These are phyloP conservation scores for Xylaria multiplex DNA, from an alignment of 2,329 filamentous ascomycete genomes.

Conservation along the genomic window DNA sequence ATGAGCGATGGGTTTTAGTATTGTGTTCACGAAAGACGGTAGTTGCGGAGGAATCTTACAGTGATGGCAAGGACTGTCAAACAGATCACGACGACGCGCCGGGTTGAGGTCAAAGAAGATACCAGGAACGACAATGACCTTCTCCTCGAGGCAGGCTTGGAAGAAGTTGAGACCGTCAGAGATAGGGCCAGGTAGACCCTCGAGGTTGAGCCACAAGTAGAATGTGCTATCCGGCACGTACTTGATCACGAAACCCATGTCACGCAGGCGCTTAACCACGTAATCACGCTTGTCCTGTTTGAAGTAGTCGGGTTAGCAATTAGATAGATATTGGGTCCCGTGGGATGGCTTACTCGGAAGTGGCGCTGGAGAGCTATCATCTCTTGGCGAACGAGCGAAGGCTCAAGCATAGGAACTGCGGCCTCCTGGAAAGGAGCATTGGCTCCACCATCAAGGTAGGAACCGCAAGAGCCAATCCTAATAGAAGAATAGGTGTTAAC, in stretches of 20 bases:
- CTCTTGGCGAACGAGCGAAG: constrained; percentile 79
- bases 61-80: constrained; percentile 94
- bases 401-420: constrained; percentile 92
- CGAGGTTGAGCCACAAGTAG: constrained; percentile 81
- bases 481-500: constrained; percentile 8
- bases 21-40: neutral
- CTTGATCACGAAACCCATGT: constrained; percentile 88
- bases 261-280: constrained; percentile 79
- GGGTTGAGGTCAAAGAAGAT: constrained; percentile 99
- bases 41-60: constrained; percentile 52
- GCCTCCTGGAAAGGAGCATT: constrained; percentile 97
- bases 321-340: neutral
- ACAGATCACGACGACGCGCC: constrained; percentile 85
- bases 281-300: constrained; percentile 87
- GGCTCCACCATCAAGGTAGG: constrained; percentile 92
- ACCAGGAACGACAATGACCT: constrained; percentile 94
- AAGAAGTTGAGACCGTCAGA: constrained; percentile 97
- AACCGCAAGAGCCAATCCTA: constrained; percentile 86
- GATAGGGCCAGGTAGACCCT: constrained; percentile 79
- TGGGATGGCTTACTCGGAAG: constrained; percentile 69
- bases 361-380: constrained; percentile 91
- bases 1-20: constrained; percentile 13
- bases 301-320: constrained; percentile 4
- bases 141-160: constrained; percentile 90
- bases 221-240: constrained; percentile 92